Percentiles rank a stretch among this genome's conserved stretches.
These are phyloP conservation scores for Noccaea bulbosa DNA, from an alignment of 345 rosid genomes.

Conservation along the genomic window DNA sequence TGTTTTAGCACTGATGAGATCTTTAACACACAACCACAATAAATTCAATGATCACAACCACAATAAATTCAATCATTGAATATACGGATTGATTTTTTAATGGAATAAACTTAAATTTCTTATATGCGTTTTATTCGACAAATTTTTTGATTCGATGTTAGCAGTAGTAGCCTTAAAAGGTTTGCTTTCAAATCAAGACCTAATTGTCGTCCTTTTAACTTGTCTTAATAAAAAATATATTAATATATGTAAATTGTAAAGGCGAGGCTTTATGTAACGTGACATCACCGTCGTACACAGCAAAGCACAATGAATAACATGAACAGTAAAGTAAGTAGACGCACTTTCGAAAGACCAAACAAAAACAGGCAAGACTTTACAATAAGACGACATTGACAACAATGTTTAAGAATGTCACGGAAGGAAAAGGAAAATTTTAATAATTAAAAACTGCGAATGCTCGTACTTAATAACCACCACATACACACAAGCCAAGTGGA, in stretches of 20 bases:
- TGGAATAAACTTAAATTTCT: background rate
- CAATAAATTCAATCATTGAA: background rate
- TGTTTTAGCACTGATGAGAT: slow-evolving; percentile 10
- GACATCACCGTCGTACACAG: slow-evolving; percentile 30
- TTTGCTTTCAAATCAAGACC: slow-evolving; percentile 46
- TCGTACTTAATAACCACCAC: slow-evolving; percentile 38
- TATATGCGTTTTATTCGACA: background rate
- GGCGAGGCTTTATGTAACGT: slow-evolving; percentile 35
- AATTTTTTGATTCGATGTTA: slow-evolving; percentile 4
- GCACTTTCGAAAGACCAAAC: slow-evolving; percentile 34
- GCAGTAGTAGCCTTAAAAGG: slow-evolving; percentile 15
- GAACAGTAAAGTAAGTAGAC: slow-evolving; percentile 28
- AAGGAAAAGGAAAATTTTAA: slow-evolving; percentile 10
- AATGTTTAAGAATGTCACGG: slow-evolving; percentile 37
- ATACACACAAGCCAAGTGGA: slow-evolving; percentile 42
- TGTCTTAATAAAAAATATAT: background rate
- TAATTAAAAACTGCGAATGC: slow-evolving; percentile 5
- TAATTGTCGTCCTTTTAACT: slow-evolving; percentile 36
- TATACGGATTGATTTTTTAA: background rate
- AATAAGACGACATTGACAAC: slow-evolving; percentile 40
- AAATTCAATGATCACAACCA: background rate
- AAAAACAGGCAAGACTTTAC: slow-evolving; percentile 29
- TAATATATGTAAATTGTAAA: slow-evolving; percentile 12
- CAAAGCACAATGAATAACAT: slow-evolving; percentile 30
- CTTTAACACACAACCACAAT: background rate